phyloP scores from a whole-genome alignment of 164 flowering plant genomes.

The Vitis vinifera region DNA sequence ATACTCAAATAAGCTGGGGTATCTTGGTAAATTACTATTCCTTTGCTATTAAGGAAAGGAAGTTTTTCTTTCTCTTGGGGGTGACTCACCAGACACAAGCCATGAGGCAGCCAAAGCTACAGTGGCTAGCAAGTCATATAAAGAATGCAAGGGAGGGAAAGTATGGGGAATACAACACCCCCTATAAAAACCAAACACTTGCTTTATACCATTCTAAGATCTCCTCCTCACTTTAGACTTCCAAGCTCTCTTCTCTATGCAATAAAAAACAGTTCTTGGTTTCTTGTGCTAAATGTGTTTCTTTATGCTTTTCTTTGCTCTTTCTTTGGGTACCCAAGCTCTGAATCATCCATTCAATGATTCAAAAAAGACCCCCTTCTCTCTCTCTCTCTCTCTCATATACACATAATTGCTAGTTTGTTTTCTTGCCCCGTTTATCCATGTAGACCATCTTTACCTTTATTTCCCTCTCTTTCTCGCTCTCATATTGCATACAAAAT shows the following conservation, averaged over 20 bases:
- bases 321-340: slow-evolving; percentile 27
- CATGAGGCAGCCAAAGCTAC: slow-evolving; percentile 30
- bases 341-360: slow-evolving; percentile 27
- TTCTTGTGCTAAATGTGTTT: slow-evolving; percentile 55
- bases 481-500: slow-evolving; percentile 16
- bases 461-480: slow-evolving; percentile 15
- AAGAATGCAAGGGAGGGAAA: slow-evolving; percentile 23
- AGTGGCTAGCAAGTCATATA: slow-evolving; percentile 26
- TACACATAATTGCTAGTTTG: background rate
- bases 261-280: slow-evolving; percentile 41
- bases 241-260: slow-evolving; percentile 55
- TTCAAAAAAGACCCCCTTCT: slow-evolving; percentile 31
- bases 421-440: slow-evolving; percentile 22
- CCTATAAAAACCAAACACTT: slow-evolving; percentile 46
- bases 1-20: slow-evolving; percentile 6
- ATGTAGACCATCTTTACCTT: slow-evolving; percentile 35
- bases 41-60: slow-evolving; percentile 33
- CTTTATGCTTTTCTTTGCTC: slow-evolving; percentile 53
- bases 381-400: slow-evolving; percentile 8
- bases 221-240: slow-evolving; percentile 48
- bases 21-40: slow-evolving; percentile 26
- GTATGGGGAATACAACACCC: slow-evolving; percentile 15
- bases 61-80: slow-evolving; percentile 14
- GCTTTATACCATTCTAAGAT: slow-evolving; percentile 69
- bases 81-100: slow-evolving; percentile 31